Evolutionary conservation across 176 grass and related monocot species (phyloP).

Genomic region (Secale cereale): DNA sequence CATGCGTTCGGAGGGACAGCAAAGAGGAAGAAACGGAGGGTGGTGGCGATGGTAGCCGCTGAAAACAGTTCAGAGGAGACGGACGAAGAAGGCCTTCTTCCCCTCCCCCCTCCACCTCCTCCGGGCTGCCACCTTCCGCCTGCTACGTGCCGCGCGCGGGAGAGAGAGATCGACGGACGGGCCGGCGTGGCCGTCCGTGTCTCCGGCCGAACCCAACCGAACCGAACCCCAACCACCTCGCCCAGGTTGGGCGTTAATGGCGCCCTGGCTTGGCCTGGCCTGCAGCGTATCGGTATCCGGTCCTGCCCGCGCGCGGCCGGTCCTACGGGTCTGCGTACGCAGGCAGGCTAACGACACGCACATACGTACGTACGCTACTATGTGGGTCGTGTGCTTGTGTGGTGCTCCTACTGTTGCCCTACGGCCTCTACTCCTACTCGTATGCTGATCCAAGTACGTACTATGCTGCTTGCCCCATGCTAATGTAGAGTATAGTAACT

Average conservation of each 20-base stretch:
- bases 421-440: background rate
- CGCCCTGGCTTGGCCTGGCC: background rate
- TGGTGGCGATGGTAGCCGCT: background rate
- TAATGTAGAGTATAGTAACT: background rate
- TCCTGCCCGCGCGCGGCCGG: background rate
- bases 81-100: background rate
- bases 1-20: background rate
- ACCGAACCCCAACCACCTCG: background rate
- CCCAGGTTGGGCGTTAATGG: background rate
- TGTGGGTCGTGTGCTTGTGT: background rate
- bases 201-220: slow-evolving; percentile 3
- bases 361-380: background rate
- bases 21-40: background rate
- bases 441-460: background rate
- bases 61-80: background rate
- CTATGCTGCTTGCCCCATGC: background rate
- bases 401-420: background rate
- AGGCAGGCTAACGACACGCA: background rate
- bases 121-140: slow-evolving; percentile 15
- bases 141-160: background rate
- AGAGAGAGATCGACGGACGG: background rate
- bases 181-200: no score
- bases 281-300: background rate
- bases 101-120: background rate
- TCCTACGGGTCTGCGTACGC: background rate